These are phyloP conservation scores for Xylariaceae sp. DNA, from an alignment of 2,329 filamentous ascomycete genomes.

Conservation along the genomic window DNA sequence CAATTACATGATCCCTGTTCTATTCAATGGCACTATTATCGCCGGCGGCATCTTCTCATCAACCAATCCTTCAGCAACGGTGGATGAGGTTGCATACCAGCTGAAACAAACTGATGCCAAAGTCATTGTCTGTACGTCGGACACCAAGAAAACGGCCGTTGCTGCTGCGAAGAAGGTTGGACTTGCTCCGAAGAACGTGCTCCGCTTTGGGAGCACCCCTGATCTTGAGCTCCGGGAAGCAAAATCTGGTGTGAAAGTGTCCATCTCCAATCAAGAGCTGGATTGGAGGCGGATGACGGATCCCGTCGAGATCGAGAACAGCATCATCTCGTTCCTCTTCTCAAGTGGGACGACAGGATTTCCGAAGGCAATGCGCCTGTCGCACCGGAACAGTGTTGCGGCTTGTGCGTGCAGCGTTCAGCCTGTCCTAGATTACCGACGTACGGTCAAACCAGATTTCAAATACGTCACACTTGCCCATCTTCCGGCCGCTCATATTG, in stretches of 20 bases:
- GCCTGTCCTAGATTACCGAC: too few relatives aligned
- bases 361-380: conserved; percentile 45
- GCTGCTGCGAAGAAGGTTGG: conserved; percentile 46
- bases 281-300: conserved; percentile 54
- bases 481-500: conserved; percentile 44
- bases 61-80: conserved; percentile 21
- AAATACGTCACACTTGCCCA: conserved; percentile 30
- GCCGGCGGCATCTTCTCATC: conserved; percentile 27
- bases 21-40: conserved; percentile 23
- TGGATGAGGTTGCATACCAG: conserved; percentile 31
- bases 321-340: conserved; percentile 42
- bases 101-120: conserved; percentile 36
- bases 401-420: conserved; percentile 31
- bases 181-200: conserved; percentile 42
- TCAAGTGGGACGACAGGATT: conserved; percentile 47
- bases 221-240: conserved; percentile 28
- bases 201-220: conserved; percentile 44
- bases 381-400: conserved; percentile 43
- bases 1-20: conserved; percentile 23
- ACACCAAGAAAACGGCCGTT: conserved; percentile 42
- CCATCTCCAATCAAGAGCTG: conserved; percentile 37
- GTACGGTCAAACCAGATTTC: neutral
- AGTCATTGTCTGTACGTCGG: conserved; percentile 44
- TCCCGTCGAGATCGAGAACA: conserved; percentile 37
- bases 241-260: conserved; percentile 26